Base-by-base conservation (phyloP, 148 eudicot species). In the Euryodendron excelsum region DNA sequence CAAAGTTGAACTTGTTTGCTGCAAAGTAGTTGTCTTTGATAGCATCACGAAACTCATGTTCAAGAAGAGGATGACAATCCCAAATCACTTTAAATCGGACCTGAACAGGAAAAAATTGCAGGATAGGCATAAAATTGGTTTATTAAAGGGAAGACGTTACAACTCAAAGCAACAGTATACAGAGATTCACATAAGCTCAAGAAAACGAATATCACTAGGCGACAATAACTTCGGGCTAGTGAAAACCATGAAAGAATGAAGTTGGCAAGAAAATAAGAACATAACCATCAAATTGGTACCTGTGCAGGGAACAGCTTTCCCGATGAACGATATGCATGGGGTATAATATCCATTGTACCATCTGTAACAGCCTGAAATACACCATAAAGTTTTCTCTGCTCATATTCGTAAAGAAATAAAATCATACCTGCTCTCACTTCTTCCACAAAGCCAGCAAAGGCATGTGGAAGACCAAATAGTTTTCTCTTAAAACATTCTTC, bases 321-420 rank as follows among this genome's bases (percentile, higher is more conserved):
- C 3, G 73, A 62, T 59, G 79, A 69, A 30, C 21, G n/a, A 66
- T 69, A 84, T 7, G 82, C 82, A 64, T 71, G 14, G 3, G 82
- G 81, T 63, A 76, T 68, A 75, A 81, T 78, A 28, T 84, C 52
- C 44, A 78, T 61, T 56, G 33, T 48, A 53, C 87, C 87, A 74
- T 81, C 84, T 31, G 80, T 74, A 7, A 48, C 34, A 25, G 87
- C 84, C 71, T 79, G 62, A 78, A 78, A 81, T 30, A 84, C 87
- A n/a, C 87, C 87, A 75, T 68, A 72, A 36, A 81, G 84, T 34
- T 62, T 74, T 56, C 70, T 84, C 27, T 39, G 27, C 37, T 81
- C 77, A 41, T 75, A 75, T 47, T 84, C 82, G 53, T 78, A 84
- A 33, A 84, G 84, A 72, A 84, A 84, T 52, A 84, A 72, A 6